Evolutionary conservation across 331 rosid species (phyloP).

Genomic region (Quercus phellos): DNA sequence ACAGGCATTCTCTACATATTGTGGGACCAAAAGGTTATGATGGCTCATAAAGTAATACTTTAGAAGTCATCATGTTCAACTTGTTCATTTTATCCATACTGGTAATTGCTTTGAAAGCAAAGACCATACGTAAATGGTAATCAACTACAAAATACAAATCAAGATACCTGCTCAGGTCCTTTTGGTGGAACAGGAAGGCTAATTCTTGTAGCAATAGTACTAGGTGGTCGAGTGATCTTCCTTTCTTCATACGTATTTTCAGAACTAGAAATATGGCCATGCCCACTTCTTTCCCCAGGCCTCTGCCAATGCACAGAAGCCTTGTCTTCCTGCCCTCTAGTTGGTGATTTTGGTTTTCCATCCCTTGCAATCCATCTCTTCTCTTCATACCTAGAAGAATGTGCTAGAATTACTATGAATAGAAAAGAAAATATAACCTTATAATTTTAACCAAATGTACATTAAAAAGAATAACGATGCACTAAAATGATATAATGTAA

Average conservation of each 20-base stretch:
- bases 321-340: constrained; percentile 60
- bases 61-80: not conserved
- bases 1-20: not conserved
- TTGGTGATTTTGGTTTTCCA: constrained; percentile 62
- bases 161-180: constrained; percentile 69
- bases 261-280: constrained; percentile 39
- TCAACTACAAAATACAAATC: not conserved
- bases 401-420: constrained; percentile 17
- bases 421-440: constrained; percentile 15
- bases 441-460: constrained; percentile 8
- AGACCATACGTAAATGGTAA: not conserved
- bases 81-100: not conserved
- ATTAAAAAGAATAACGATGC: constrained; percentile 2
- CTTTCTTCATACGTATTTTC: constrained; percentile 53
- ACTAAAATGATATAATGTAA: constrained; percentile 12
- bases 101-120: not conserved
- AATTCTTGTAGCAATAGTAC: constrained; percentile 43
- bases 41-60: not conserved
- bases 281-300: constrained; percentile 62
- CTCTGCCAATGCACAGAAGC: constrained; percentile 57
- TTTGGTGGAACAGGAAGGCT: constrained; percentile 62
- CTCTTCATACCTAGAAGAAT: constrained; percentile 76
- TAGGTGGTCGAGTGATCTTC: constrained; percentile 56
- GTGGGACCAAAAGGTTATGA: not conserved
- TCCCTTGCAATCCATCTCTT: constrained; percentile 87